Percentiles rank a stretch among this genome's conserved stretches.
phyloP scores from a whole-genome alignment of 495 filamentous ascomycete genomes.

The Tuber magnatum region DNA sequence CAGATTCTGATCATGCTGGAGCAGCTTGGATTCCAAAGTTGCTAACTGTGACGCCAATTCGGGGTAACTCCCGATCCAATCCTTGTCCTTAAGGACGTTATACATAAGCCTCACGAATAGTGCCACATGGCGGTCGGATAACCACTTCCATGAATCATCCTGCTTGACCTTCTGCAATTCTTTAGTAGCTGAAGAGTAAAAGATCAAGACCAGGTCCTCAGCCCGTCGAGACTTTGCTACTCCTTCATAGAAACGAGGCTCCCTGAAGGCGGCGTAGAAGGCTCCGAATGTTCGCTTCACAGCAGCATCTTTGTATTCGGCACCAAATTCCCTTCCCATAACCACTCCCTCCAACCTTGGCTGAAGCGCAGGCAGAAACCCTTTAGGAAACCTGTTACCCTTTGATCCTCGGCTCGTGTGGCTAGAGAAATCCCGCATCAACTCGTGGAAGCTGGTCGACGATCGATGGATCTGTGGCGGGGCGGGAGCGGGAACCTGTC shows the following conservation, averaged over 20 bases:
- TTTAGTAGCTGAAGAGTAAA: slow-evolving; percentile 84
- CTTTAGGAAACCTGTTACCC: slow-evolving; percentile 72
- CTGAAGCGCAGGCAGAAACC: slow-evolving; percentile 63
- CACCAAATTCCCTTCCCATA: slow-evolving; percentile 62
- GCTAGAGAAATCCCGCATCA: slow-evolving; percentile 38
- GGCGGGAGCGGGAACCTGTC: slow-evolving; percentile 58
- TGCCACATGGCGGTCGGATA: slow-evolving; percentile 91
- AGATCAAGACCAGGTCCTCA: slow-evolving; percentile 81
- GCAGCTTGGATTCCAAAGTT: slow-evolving; percentile 83
- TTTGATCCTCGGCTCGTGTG: slow-evolving; percentile 52
- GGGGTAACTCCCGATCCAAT: slow-evolving; percentile 53
- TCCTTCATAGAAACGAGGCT: slow-evolving; percentile 61
- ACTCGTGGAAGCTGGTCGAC: slow-evolving; percentile 53
- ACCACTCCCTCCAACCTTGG: slow-evolving; percentile 61
- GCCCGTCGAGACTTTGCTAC: slow-evolving; percentile 92
- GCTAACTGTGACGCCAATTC: slow-evolving; percentile 72
- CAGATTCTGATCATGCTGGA: slow-evolving; percentile 91
- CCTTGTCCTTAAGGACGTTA: slow-evolving; percentile 68
- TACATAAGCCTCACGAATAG: slow-evolving; percentile 86
- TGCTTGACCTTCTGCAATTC: slow-evolving; percentile 75
- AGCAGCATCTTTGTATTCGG: slow-evolving; percentile 67
- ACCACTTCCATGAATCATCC: slow-evolving; percentile 83
- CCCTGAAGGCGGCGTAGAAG: slow-evolving; percentile 69
- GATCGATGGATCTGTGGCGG: slow-evolving; percentile 54
- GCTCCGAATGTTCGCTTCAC: slow-evolving; percentile 76